phyloP scores from a whole-genome alignment of 306 rosid genomes.

The Cicer yamashitae region DNA sequence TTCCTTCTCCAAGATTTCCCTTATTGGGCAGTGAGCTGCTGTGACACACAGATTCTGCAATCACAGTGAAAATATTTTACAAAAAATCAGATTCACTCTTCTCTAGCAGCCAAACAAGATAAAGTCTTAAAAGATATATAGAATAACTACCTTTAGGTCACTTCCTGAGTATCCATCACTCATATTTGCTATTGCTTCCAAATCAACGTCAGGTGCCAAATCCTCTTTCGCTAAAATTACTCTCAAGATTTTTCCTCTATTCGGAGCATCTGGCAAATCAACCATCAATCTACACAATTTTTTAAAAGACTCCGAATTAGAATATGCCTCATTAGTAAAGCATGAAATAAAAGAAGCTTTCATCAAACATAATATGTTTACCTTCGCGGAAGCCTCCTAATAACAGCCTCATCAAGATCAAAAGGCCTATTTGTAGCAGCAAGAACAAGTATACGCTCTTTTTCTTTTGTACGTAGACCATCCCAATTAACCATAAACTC shows the following conservation, averaged over 20 bases:
- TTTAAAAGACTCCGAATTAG: not conserved
- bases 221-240: constrained; percentile 93
- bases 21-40: constrained; percentile 89
- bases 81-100: constrained; percentile 9
- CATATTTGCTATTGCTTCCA: constrained; percentile 82
- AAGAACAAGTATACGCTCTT: constrained; percentile 92
- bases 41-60: constrained; percentile 90
- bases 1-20: constrained; percentile 92
- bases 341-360: not conserved
- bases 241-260: constrained; percentile 78
- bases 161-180: constrained; percentile 98
- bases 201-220: constrained; percentile 71
- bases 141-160: constrained; percentile 78
- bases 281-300: constrained; percentile 83
- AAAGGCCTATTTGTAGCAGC: constrained; percentile 97
- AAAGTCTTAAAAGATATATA: constrained; percentile 16
- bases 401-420: constrained; percentile 98
- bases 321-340: not conserved
- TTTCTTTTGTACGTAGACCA: constrained; percentile 94
- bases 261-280: constrained; percentile 82
- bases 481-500: constrained; percentile 99
- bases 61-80: constrained; percentile 39
- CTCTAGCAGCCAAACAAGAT: constrained; percentile 24
- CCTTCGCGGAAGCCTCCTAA: constrained; percentile 98
- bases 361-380: constrained; percentile 40